Evolutionary conservation across 176 grass and related monocot genomes (phyloP).

Genomic region (Elaeis guineensis): DNA sequence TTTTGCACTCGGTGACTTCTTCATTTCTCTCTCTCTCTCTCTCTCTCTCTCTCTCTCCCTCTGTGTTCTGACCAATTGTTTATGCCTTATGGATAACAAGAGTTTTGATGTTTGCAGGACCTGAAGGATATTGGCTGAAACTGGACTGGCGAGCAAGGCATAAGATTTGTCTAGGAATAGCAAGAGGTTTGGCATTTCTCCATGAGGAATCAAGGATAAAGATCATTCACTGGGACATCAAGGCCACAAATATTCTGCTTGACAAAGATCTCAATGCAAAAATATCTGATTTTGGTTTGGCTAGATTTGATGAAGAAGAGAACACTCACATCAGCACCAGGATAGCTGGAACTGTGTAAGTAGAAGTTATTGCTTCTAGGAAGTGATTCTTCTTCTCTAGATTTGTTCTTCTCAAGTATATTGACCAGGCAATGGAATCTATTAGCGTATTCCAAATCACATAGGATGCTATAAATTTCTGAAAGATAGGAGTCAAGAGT

Average conservation of each 20-base stretch:
- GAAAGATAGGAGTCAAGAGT: too few relatives aligned
- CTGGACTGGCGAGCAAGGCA: slow-evolving; percentile 59
- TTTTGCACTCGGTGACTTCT: background rate
- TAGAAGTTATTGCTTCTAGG: too few relatives aligned
- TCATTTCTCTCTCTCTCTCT: too few relatives aligned
- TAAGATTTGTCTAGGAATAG: slow-evolving; percentile 68
- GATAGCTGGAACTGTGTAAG: slow-evolving; percentile 83
- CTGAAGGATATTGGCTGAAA: slow-evolving; percentile 39
- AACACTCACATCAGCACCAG: slow-evolving; percentile 24
- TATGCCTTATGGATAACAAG: background rate
- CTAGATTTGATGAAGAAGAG: too few relatives aligned
- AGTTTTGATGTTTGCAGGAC: slow-evolving; percentile 24
- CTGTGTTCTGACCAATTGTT: background rate
- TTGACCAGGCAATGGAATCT: too few relatives aligned
- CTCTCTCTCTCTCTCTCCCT: too few relatives aligned
- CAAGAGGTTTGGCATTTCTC: slow-evolving; percentile 65
- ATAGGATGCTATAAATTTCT: too few relatives aligned
- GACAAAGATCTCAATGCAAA: too few relatives aligned
- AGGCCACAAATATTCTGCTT: too few relatives aligned
- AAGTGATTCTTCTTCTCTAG: slow-evolving; percentile 13
- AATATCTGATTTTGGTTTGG: too few relatives aligned
- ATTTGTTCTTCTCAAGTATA: background rate
- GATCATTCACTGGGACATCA: too few relatives aligned
- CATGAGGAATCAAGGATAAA: slow-evolving; percentile 30
- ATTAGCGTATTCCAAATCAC: too few relatives aligned